Conservation (phyloP, 257 asterid genomes). For the Phtheirospermum japonicum region DNA sequence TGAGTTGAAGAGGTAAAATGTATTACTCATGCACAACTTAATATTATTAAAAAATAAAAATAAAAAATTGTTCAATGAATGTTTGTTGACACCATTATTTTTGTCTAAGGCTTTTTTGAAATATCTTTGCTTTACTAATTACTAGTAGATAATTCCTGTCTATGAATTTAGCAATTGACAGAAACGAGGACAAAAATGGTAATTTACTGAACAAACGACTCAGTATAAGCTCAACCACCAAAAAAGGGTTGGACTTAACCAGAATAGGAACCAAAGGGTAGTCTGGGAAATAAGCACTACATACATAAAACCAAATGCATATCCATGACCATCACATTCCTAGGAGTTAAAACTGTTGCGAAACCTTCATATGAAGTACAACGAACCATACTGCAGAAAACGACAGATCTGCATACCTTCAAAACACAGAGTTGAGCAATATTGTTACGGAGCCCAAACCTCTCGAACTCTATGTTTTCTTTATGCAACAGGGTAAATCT, state of each 20-base stretch:
- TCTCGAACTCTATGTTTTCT: constrained; percentile 74
- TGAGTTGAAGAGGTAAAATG: constrained; percentile 30
- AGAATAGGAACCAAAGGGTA: constrained; percentile 6
- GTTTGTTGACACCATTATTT: background rate
- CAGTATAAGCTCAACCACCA: background rate
- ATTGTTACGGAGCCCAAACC: constrained; percentile 77
- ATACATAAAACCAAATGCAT: constrained; percentile 19
- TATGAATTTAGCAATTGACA: background rate
- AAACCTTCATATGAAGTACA: constrained; percentile 10
- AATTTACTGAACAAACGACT: background rate
- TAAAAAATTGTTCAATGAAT: background rate
- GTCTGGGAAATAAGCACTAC: constrained; percentile 6
- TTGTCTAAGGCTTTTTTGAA: background rate
- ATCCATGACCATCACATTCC: constrained; percentile 2
- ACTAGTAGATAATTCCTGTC: background rate
- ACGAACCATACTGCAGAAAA: constrained; percentile 23
- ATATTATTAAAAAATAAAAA: background rate
- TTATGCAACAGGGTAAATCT: constrained; percentile 77
- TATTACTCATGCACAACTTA: constrained; percentile 1
- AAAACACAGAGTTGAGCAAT: constrained; percentile 84
- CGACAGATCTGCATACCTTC: constrained; percentile 44
- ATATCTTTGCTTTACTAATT: background rate
- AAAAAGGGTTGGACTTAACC: constrained; percentile 7
- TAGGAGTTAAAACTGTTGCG: background rate
- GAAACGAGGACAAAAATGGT: background rate